Base-by-base conservation (phyloP, 179 eudicot genomes). In the Spinacia oleracea region DNA sequence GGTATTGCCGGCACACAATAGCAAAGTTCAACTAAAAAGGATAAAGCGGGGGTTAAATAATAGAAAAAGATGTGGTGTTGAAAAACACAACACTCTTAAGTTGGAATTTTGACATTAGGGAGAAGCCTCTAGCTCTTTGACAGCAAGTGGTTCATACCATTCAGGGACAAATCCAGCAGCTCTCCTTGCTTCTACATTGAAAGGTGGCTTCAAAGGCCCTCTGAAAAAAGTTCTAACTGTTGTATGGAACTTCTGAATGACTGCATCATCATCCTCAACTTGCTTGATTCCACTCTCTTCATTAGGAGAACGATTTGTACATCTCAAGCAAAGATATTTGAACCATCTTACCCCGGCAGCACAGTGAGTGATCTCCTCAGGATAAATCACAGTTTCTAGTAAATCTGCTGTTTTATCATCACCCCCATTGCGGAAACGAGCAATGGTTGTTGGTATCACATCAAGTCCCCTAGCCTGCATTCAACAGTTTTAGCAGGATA, bases 341-440 rank as follows among this genome's bases (percentile, higher is more conserved):
- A 95, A 95, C 98, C 97, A 95, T 87, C 84, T 91, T 35, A 95
- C 86, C 43, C 98, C 98, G 55, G 97, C 95, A 77, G 97, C 97
- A 77, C 98, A 95, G 75, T 95, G 97, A 40, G 97, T 93, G 27
- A 95, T 88, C 71, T 95, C 98, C 79, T 95, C 97, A 2, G 95
- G 98, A 75, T 93, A 95, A 53, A 95, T 76, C 42, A 93, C 89
- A 1, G 77, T 88, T 81, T 93, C 98, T 8, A 95, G 84, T 75
- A 93, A 82, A 78, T 89, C 90, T 66, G 97, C 97, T 55, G 97
- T 95, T 84, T 89, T 82, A 50, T 87, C 82, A 78, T 95, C 98
- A 71, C 94, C 96, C 66, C 97, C 97, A 32, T 80, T 89, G 55
- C 95, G 90, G 78, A 95, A 91, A 74, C 97, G 97, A 23, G 89